Base-by-base conservation (phyloP, 1,139 yeast genomes). In the Yamadazyma dendronema region DNA sequence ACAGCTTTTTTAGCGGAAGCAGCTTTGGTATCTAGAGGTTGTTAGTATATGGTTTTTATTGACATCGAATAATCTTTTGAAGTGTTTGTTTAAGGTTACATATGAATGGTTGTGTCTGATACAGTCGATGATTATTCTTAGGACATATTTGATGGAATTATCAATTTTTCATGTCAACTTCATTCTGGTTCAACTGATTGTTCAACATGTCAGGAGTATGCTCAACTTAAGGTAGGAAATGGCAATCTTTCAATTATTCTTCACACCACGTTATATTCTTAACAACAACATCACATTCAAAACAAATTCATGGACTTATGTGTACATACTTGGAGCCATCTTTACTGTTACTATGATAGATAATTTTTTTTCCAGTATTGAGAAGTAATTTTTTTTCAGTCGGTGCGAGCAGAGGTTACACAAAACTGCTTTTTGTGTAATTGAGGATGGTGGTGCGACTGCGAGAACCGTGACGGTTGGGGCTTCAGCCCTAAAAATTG, bases 1-100 rank as follows among this genome's bases (percentile, higher is more conserved):
- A 88, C 97, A 73, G 97, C 94, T 82, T 92, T 92, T 84, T 92
- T 89, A 75, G 98, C 97, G 74, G 86, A 80, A 70, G 89, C 79
- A 77, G 98, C 98, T 82, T 90, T 84, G 53, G 74, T 66, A 46
- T 44, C 47, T 46, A 47, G 21, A 42, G n/a, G n/a, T 37, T 38
- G 48, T 48, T 54, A 42, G 50, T 49, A 47, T 34, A 23, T 13
- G 19, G 29, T 23, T 25, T 7, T 7, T 5, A 12, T 4, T 24
- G 26, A 11, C 9, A 4, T 7, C 12, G 13, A 11, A 24, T 24
- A n/a, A n/a, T n/a, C n/a, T n/a, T n/a, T n/a, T n/a, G n/a, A n/a
- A n/a, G n/a, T n/a, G 22, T 19, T 19, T 19, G 22, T 19, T 19
- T 19, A 19, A n/a, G n/a, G n/a, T n/a, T n/a, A n/a, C n/a, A n/a